A percentile compares a stretch with the other conserved stretches of the same genome.
Evolutionary conservation across 176 grass and related monocot species (phyloP).

Genomic region (Saccharum spontaneum): DNA sequence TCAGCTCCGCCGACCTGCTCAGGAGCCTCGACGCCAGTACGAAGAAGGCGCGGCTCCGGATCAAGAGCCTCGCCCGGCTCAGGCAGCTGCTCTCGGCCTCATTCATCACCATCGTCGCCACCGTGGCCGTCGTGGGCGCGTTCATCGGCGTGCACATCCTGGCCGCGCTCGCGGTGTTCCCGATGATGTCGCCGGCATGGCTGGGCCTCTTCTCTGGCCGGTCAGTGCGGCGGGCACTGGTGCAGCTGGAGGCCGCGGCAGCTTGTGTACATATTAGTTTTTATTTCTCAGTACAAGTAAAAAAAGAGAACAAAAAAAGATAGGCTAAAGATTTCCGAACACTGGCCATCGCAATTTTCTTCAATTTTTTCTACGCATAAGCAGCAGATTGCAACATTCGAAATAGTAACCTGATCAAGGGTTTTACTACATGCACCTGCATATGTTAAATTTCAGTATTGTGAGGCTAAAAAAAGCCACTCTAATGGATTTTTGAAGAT

Average conservation of each 20-base stretch:
- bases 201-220: conserved; percentile 43
- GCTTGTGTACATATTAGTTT: conserved; percentile 14
- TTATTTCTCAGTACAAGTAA: conserved; percentile 3
- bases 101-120: conserved; percentile 39
- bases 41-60: conserved; percentile 58
- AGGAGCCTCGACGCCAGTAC: conserved; percentile 59
- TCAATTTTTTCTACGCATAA: not conserved
- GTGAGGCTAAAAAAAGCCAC: not conserved
- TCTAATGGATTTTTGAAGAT: not conserved
- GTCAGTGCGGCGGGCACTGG: conserved; percentile 23
- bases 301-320: not conserved
- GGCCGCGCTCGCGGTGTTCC: conserved; percentile 50
- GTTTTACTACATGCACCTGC: not conserved
- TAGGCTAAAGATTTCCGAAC: not conserved
- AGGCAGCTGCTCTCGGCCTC: conserved; percentile 53
- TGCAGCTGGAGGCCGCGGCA: conserved; percentile 84
- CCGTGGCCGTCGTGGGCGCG: conserved; percentile 53
- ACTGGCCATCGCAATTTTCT: not conserved
- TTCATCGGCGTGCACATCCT: conserved; percentile 70
- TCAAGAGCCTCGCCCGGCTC: conserved; percentile 49
- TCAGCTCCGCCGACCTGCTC: conserved; percentile 57
- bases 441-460: not conserved
- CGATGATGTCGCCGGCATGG: conserved; percentile 41
- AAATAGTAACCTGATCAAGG: not conserved
- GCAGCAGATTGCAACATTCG: not conserved